These are phyloP conservation scores for Lichenothelia convexa DNA, from an alignment of 495 filamentous ascomycete genomes.

Conservation along the genomic window DNA sequence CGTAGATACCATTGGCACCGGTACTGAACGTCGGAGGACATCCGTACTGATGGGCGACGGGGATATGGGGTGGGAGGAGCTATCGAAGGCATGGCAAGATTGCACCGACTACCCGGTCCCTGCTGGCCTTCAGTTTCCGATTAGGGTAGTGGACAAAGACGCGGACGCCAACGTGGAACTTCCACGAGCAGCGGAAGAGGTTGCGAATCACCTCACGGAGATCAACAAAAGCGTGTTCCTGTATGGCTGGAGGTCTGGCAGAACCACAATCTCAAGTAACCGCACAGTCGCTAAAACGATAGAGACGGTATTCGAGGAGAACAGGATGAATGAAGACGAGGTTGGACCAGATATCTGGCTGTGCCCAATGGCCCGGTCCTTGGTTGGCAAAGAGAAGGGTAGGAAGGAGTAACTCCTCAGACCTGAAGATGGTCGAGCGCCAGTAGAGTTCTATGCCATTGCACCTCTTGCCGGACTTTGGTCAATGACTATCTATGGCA, in stretches of 20 bases:
- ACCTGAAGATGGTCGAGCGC: not conserved
- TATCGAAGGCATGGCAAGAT: constrained; percentile 26
- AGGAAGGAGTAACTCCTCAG: not conserved
- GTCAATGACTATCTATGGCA: too few relatives aligned
- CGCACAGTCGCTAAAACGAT: constrained; percentile 44
- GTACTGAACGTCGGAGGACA: constrained; percentile 38
- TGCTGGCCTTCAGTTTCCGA: constrained; percentile 29
- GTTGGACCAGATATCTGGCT: constrained; percentile 12
- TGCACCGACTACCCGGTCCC: constrained; percentile 36
- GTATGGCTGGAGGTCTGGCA: constrained; percentile 41
- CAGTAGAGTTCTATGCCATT: too few relatives aligned
- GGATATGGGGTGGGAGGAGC: constrained; percentile 12
- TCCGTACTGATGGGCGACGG: constrained; percentile 31
- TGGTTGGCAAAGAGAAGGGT: constrained; percentile 12
- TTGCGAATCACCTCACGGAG: constrained; percentile 27
- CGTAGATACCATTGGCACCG: constrained; percentile 45
- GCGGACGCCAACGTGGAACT: constrained; percentile 6
- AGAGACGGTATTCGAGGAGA: constrained; percentile 30
- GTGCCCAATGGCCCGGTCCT: constrained; percentile 9
- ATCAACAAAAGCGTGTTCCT: constrained; percentile 53
- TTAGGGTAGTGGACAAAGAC: constrained; percentile 26
- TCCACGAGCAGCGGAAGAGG: constrained; percentile 7
- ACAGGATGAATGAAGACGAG: constrained; percentile 18
- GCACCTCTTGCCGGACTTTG: too few relatives aligned
- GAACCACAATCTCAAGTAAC: constrained; percentile 51